A percentile compares a stretch with the other conserved stretches of the same genome.
Evolutionary conservation across 441 rosid genomes (phyloP).

Genomic region (Mallotus japonicus): DNA sequence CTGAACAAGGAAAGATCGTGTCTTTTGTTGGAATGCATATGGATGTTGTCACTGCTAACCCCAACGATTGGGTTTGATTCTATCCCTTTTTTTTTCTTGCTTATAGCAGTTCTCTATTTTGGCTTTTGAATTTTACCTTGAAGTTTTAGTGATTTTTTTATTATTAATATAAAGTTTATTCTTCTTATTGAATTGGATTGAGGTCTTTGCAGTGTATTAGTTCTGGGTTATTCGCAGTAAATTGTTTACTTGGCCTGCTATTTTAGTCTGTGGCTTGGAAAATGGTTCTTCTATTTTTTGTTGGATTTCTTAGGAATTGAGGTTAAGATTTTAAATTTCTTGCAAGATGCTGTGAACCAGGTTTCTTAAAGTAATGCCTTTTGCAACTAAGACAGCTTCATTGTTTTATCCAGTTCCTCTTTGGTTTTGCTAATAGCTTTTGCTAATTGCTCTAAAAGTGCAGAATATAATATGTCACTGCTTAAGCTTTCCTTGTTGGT

Average conservation of each 20-base stretch:
- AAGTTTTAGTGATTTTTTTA: background rate
- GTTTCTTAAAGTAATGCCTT: background rate
- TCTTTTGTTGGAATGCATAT: slow-evolving; percentile 99
- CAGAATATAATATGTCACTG: background rate
- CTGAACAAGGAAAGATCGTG: slow-evolving; percentile 70
- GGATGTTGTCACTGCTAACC: slow-evolving; percentile 98
- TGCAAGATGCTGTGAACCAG: background rate
- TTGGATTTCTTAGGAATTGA: background rate
- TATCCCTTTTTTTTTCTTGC: background rate
- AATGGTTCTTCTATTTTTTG: background rate
- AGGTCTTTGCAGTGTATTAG: too few relatives aligned
- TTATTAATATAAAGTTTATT: too few relatives aligned
- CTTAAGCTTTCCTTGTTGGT: background rate
- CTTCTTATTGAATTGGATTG: too few relatives aligned
- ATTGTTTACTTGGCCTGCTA: background rate
- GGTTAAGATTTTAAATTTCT: background rate
- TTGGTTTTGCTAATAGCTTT: background rate
- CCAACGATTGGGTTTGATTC: slow-evolving; percentile 73
- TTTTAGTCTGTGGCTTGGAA: background rate
- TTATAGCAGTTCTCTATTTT: too few relatives aligned
- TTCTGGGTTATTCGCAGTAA: background rate
- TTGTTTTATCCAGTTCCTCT: background rate
- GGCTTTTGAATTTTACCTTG: too few relatives aligned
- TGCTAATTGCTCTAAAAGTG: background rate
- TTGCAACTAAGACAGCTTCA: background rate